A percentile compares a stretch with the other conserved stretches of the same genome.
phyloP scores from a whole-genome alignment of 1,284 basidiomycete species.

The Rhodotorula sp. region DNA sequence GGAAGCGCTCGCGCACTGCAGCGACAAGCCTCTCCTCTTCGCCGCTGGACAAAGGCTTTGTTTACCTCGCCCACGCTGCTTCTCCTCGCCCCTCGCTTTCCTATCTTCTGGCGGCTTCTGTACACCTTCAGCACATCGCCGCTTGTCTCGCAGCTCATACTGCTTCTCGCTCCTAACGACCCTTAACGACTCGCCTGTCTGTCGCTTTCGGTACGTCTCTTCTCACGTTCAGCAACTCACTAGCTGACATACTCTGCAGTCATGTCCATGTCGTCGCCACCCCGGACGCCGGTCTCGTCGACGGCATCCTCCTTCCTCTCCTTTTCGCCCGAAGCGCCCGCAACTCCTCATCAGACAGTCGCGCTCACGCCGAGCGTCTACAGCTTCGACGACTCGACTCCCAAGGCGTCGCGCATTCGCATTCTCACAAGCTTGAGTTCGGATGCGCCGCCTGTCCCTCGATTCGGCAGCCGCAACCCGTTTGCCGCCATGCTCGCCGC shows the following conservation, averaged over 20 bases:
- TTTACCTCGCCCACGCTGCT: neutral
- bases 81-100: neutral
- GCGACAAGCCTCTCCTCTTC: too few relatives aligned
- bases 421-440: neutral
- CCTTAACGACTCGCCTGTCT: too few relatives aligned
- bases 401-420: neutral
- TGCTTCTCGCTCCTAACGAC: too few relatives aligned
- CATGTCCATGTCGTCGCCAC: neutral
- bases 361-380: neutral
- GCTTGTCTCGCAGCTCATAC: too few relatives aligned
- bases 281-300: conserved; percentile 11
- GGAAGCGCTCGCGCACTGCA: too few relatives aligned
- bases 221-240: neutral
- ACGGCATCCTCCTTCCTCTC: conserved; percentile 16
- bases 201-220: neutral
- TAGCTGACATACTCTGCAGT: neutral
- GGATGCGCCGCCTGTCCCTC: neutral
- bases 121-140: neutral
- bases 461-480: conserved; percentile 3
- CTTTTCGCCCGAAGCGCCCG: conserved; percentile 12
- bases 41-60: neutral
- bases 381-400: neutral
- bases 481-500: conserved; percentile 9
- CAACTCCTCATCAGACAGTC: neutral
- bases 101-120: neutral